Base-by-base conservation (phyloP, 2,329 filamentous ascomycete genomes). In the Aspergillus uvarum region DNA sequence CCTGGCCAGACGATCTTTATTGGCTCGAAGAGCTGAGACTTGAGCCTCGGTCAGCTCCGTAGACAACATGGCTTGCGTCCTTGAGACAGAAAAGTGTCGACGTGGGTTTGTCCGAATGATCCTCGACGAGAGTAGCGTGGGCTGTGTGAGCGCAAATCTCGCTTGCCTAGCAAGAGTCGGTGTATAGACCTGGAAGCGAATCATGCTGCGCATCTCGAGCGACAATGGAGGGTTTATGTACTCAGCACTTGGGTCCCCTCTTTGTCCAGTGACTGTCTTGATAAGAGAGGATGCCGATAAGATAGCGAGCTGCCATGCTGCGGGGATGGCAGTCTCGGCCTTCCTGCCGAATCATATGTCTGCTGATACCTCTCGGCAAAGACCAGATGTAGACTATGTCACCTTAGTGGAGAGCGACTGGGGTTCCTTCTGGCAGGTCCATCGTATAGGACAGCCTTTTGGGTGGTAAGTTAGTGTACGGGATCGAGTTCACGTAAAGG, bases 1-100 rank as follows among this genome's bases (percentile, higher is more conserved):
- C 26, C 82, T 79, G 78, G 88, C 87, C 64, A 90, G 71, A 63
- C 88, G 81, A 14, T 80, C 76, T 65, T 83, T 79, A 63, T 88
- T 82, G 44, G 88, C 82, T 59, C 82, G 83, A 55, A 89, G 71
- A 29, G 77, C 79, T 44, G 75, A 76, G 38, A 87, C 74, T 42
- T 84, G 76, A 19, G 80, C 72, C 51, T 84, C 80, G 21, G 80
- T 80, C 71, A 87, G 65, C 56, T 77, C 72, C 1, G 73, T 74
- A 24, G 74, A 76, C 54, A 76, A 68, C 74, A 76, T 78, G 59
- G 67, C 63, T 58, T 59, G 64, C 55, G 38, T 63, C 16, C 4
- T 48, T 12, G 61, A 61, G 35, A 56, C 35, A 29, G 64, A 62
- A 47, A 68, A 67, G 5, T 47, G 10, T 24, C 63, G 60, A 44